Evolutionary conservation across 495 filamentous ascomycete genomes (phyloP), one percentile per base, ranked within the genome.

Genomic region (Xylaria scruposa): DNA sequence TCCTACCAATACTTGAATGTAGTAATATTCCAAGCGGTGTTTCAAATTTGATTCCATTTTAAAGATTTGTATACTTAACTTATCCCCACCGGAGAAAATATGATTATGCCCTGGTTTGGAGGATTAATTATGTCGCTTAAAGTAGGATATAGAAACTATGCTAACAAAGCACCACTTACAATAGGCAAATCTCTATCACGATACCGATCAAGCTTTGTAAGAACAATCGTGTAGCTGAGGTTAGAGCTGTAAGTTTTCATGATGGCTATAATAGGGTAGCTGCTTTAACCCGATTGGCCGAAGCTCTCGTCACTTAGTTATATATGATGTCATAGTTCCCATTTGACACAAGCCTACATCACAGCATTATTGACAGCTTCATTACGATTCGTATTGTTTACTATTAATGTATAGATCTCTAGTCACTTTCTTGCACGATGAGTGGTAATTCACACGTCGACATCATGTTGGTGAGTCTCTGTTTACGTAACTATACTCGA

Each of bases 381-480:
- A 9, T 51, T 31, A n/a, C n/a, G n/a, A n/a, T n/a, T n/a, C n/a
- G n/a, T n/a, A 60, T 38, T 13, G 33, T 60, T 38, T 9, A 3
- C 1, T 17, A 33, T 62, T 13, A 26, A 62, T 62, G 0, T 21
- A 40, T 21, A 21, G 9, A 21, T 21, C 9, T 42, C 59, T 15
- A 17, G 4, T 53, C 36, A 10, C 0, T n/a, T n/a, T 13, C 67
- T 49, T 47, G 36, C 59, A 72, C 31, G 56, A 78, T 78, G 77
- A 70, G 70, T 29, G 58, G 70, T 1, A 81, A 58, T 76, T 80
- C 77, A 69, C 81, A 83, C 61, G 77, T 75, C 58, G 79, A 83
- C 76, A 72, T 81, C 24, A 80, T 83, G 71, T 75, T 83, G 38
- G 81, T 83, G 71, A 79, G 80, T 65, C 65, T 47, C 29, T 60